Conservation (phyloP, 176 grass and related monocot genomes). For the Aegilops tauschii region DNA sequence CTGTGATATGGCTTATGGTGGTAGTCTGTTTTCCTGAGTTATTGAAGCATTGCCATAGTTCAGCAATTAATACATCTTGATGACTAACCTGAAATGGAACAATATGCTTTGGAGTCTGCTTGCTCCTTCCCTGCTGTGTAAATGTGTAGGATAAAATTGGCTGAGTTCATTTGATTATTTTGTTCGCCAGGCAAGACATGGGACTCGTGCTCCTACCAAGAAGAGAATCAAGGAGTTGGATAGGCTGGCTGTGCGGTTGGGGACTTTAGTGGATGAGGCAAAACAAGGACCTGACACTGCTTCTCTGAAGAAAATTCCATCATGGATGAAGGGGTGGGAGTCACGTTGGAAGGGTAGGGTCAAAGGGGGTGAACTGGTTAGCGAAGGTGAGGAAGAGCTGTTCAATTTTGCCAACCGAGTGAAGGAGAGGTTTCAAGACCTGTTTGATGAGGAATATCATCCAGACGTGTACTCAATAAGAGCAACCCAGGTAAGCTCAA, state of each 20-base stretch:
- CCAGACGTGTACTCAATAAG: conserved; percentile 70
- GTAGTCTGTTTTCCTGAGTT: not conserved
- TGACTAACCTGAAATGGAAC: not conserved
- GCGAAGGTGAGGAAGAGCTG: conserved; percentile 82
- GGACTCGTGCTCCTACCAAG: conserved; percentile 80
- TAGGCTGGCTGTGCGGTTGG: conserved; percentile 48
- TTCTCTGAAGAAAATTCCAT: conserved; percentile 55
- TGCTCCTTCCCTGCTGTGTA: not conserved
- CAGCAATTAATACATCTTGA: not conserved
- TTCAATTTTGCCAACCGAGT: conserved; percentile 71
- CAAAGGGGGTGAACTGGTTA: conserved; percentile 78
- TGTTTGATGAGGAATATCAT: conserved; percentile 86
- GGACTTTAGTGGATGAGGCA: conserved; percentile 55
- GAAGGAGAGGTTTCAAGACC: conserved; percentile 61
- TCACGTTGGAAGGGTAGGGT: conserved; percentile 78
- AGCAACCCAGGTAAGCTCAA: conserved; percentile 76
- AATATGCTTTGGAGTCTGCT: not conserved
- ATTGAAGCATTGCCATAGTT: not conserved
- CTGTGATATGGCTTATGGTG: not conserved
- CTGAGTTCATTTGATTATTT: not conserved
- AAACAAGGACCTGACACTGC: conserved; percentile 22
- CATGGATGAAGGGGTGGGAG: conserved; percentile 78
- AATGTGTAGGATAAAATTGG: not conserved
- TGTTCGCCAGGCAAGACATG: conserved; percentile 74
- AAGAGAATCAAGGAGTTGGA: conserved; percentile 90